Percentiles rank a stretch among this genome's conserved stretches.
Evolutionary conservation across 352 stramenopile species (phyloP).

Genomic region (Globisporangium camurandrum): DNA sequence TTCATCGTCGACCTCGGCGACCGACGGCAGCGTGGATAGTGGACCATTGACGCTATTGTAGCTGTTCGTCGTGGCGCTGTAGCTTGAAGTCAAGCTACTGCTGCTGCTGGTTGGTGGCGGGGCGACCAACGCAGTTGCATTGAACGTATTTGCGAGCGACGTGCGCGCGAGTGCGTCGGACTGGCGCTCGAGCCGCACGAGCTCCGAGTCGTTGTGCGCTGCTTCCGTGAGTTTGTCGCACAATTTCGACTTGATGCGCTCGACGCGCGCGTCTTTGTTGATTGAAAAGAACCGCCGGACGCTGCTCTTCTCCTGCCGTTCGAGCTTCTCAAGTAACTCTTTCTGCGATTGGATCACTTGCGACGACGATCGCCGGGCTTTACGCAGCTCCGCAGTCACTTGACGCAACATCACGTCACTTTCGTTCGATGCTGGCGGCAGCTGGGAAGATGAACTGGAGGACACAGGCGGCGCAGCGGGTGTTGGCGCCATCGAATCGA

Average conservation of each 20-base stretch:
- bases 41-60: conserved; percentile 11
- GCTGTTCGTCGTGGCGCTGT: conserved; percentile 9
- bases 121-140: background rate
- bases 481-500: conserved; percentile 17
- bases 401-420: conserved; percentile 20
- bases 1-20: conserved; percentile 49
- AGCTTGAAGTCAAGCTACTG: conserved; percentile 10
- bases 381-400: conserved; percentile 42
- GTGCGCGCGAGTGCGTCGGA: conserved; percentile 55
- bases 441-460: background rate
- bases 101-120: background rate
- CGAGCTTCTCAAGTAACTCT: conserved; percentile 76
- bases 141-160: conserved; percentile 23
- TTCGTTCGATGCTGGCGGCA: background rate
- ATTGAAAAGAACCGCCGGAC: conserved; percentile 63
- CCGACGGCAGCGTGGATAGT: conserved; percentile 15
- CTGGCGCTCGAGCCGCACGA: conserved; percentile 56
- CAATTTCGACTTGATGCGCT: conserved; percentile 62
- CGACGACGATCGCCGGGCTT: conserved; percentile 52
- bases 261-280: conserved; percentile 63
- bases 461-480: background rate
- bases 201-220: conserved; percentile 54
- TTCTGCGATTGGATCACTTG: conserved; percentile 79
- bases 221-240: conserved; percentile 68
- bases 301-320: conserved; percentile 55